Evolutionary conservation across 1,139 yeast species (phyloP), one percentile per base, ranked within the genome.

Genomic region (Taphrina betulina): DNA sequence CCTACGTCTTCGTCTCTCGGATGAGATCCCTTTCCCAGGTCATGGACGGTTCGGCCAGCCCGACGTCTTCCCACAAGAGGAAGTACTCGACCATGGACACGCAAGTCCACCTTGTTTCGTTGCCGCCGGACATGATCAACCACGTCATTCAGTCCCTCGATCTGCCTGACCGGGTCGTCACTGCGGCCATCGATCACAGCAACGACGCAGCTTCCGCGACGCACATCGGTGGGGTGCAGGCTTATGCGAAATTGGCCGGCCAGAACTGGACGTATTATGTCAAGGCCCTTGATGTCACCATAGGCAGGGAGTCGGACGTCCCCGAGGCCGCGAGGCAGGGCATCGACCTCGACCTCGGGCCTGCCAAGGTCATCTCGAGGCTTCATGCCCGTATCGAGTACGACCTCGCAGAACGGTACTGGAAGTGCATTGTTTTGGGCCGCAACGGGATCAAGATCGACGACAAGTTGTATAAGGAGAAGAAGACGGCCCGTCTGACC

Each of bases 381-480:
- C 82, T 79, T 63, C 98, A 92, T 69, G 98, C 97, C 0, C 71
- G 79, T 22, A 88, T 92, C 60, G 78, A 80, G 50, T 92, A 87
- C 69, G 88, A 90, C 67, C 74, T 83, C 62, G 81, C 79, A 60
- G 72, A 79, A 46, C 78, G 95, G 59, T 76, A 80, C 61, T 92
- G 99, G 99, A 95, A 88, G 67, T 74, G 92, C 61, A 76, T 78
- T 60, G 85, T 90, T 1, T 68, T 78, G 41, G 98, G 98, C 23
- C 77, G 98, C 65, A 92, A 92, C 67, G 99, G 98, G 31, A 89
- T 95, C 31, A 84, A 89, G 65, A 81, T 92, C 40, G 96, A 92
- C 69, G 67, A 69, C 31, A 61, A 61, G 10, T 60, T 85, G 80
- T 60, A 75, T 70, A 62, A 82, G 82, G 71, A 78, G 77, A 63